Conservation (phyloP, 352 stramenopile species). For the Phytophthora sansomeana region DNA sequence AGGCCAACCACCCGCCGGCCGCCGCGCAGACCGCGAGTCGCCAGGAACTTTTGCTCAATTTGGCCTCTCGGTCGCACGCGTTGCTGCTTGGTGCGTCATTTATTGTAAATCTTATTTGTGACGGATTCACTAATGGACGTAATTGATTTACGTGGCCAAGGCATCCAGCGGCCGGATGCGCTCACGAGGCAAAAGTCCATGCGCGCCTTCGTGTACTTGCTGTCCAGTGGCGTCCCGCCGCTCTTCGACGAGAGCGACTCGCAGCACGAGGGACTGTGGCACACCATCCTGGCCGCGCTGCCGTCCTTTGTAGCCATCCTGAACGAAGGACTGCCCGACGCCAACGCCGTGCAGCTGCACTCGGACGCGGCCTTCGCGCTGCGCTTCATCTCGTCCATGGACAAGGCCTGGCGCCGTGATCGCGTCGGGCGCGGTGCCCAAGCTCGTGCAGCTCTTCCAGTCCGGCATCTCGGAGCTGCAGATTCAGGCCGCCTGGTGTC, state of each 20-base stretch:
- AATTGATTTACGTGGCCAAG: constrained; percentile 22
- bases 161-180: constrained; percentile 82
- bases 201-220: constrained; percentile 87
- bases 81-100: constrained; percentile 62
- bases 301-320: constrained; percentile 84
- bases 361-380: constrained; percentile 89
- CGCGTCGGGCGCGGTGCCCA: constrained; percentile 70
- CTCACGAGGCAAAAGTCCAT: constrained; percentile 84
- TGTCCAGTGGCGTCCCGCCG: constrained; percentile 85
- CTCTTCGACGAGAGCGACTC: constrained; percentile 87
- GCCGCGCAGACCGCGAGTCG: constrained; percentile 55
- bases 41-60: constrained; percentile 80
- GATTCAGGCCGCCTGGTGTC: constrained; percentile 88
- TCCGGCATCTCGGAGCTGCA: constrained; percentile 89
- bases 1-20: constrained; percentile 70
- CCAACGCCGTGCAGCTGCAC: constrained; percentile 77
- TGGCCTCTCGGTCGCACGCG: constrained; percentile 80
- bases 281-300: constrained; percentile 82
- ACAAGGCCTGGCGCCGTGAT: constrained; percentile 84
- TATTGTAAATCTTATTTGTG: background rate
- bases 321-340: constrained; percentile 69
- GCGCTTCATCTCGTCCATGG: constrained; percentile 91
- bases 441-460: constrained; percentile 87
- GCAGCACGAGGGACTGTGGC: constrained; percentile 83
- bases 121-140: background rate